Base-by-base conservation (phyloP, 176 grass and related monocot genomes). In the Hsuehochloa calcarea region DNA sequence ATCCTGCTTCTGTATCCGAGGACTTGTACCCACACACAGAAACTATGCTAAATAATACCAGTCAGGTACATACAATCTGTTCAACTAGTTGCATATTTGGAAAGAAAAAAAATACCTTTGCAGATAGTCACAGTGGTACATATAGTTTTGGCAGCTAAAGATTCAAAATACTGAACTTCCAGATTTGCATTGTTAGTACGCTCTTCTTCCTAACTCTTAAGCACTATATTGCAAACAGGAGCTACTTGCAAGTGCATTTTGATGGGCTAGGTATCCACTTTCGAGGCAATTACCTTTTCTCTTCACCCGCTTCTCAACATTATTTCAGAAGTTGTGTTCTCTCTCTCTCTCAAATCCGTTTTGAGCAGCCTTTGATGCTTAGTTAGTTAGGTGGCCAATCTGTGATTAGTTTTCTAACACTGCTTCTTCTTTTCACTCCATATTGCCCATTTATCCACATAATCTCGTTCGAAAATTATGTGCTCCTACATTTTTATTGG, bases 21-120 rank as follows among this genome's bases (percentile, higher is more conserved):
- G 87, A 90, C 67, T 86, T 98, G 74, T 98, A 98, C 73, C 93
- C 93, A 16, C 91, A 95, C 81, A 65, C 78, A 31, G 91, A 96
- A 85, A 89, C 93, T 74, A 94, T 98, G 96, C 84, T 95, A 63
- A 61, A 81, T 84, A 94, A 94, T 85, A 94, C 93, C 34, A 96
- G 91, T 79, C 93, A 96, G 91, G 96, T 99, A 87, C 41, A 38
- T 39, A 23, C 49, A 59, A 62, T 86, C 58, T 83, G 70, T 82
- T 82, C 31, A 5, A 12, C 23, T 74, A 73, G 43, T 63, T 70
- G 61, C 58, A 6, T 51, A 13, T 77, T 63, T 82, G 13, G 31
- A 60, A 64, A 1, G 10, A 35, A 55, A 55, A 50, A 35, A 68
- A 44, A 44, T 62, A 61, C 19, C 10, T 13, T 80, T 47, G 7